Evolutionary conservation across 352 stramenopile species (phyloP).

Genomic region (Phytopythium boreale): DNA sequence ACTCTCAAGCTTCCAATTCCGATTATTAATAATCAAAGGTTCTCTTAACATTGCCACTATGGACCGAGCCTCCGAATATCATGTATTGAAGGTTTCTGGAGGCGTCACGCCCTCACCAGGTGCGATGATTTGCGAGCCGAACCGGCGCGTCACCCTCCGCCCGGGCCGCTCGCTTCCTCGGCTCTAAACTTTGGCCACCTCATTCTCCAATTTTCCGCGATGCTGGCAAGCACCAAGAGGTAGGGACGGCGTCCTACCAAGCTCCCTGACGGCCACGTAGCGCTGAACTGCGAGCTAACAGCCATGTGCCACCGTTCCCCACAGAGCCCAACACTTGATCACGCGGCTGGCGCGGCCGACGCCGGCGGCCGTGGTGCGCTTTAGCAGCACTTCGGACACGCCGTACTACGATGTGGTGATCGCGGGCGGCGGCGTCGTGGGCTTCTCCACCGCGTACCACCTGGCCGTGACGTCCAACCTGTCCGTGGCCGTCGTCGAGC

Average conservation of each 20-base stretch:
- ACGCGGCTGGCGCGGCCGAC: not conserved
- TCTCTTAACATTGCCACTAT: not conserved
- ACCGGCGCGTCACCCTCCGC: not conserved
- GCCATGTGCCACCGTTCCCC: not conserved
- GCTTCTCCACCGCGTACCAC: constrained; percentile 85
- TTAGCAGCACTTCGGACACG: constrained; percentile 15
- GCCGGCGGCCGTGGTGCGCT: constrained; percentile 10
- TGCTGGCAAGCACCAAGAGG: constrained; percentile 33
- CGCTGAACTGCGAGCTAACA: too few species aligned
- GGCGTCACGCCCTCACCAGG: not conserved
- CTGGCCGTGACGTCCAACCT: constrained; percentile 64
- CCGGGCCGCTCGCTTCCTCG: not conserved
- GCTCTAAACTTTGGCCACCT: not conserved
- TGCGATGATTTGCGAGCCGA: constrained; percentile 6
- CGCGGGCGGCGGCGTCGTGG: constrained; percentile 78
- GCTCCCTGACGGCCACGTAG: constrained; percentile 1
- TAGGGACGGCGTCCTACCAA: not conserved
- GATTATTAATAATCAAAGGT: not conserved
- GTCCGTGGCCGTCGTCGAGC: constrained; percentile 74
- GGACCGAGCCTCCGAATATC: too few species aligned
- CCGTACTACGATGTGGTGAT: constrained; percentile 79
- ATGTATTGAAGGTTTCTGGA: not conserved
- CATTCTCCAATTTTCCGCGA: constrained; percentile 31
- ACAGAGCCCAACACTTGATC: not conserved
- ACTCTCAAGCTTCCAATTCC: not conserved